phyloP scores from a whole-genome alignment of 176 grass and related monocot species.

The Tuctoria greenei region DNA sequence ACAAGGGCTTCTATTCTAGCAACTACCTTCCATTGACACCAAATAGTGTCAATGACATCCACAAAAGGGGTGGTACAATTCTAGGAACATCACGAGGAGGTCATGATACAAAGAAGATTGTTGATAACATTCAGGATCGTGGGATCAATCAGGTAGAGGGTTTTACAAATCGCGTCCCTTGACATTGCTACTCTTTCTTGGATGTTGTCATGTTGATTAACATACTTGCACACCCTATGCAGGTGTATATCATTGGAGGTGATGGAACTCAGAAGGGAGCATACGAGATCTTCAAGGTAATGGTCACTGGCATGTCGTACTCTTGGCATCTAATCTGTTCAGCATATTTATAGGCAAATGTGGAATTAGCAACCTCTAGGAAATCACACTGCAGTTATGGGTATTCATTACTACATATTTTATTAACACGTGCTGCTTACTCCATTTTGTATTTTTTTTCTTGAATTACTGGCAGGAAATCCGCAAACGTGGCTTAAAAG shows the following conservation, averaged over 20 bases:
- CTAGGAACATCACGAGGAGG: constrained; percentile 95
- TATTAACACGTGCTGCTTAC: constrained; percentile 1
- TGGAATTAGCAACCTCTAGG: background rate
- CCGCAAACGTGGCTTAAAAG: constrained; percentile 70
- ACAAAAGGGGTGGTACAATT: constrained; percentile 91
- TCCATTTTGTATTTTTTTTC: constrained; percentile 25
- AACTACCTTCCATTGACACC: constrained; percentile 83
- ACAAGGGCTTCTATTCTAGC: constrained; percentile 96
- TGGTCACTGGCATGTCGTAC: background rate
- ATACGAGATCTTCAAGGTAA: constrained; percentile 84
- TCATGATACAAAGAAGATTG: constrained; percentile 93
- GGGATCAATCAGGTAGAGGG: constrained; percentile 89
- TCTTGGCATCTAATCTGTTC: constrained; percentile 10
- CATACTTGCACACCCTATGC: constrained; percentile 12
- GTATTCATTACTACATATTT: background rate
- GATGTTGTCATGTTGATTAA: constrained; percentile 28
- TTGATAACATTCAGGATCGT: constrained; percentile 94
- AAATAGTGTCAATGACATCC: constrained; percentile 93
- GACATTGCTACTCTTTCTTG: background rate
- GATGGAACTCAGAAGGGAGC: constrained; percentile 92
- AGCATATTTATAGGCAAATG: background rate
- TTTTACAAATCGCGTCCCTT: constrained; percentile 26
- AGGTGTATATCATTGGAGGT: constrained; percentile 87
- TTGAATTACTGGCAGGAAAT: constrained; percentile 62
- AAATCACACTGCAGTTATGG: background rate